Base-by-base conservation (phyloP, 1,284 basidiomycete genomes). In the Ganoderma meredithae region DNA sequence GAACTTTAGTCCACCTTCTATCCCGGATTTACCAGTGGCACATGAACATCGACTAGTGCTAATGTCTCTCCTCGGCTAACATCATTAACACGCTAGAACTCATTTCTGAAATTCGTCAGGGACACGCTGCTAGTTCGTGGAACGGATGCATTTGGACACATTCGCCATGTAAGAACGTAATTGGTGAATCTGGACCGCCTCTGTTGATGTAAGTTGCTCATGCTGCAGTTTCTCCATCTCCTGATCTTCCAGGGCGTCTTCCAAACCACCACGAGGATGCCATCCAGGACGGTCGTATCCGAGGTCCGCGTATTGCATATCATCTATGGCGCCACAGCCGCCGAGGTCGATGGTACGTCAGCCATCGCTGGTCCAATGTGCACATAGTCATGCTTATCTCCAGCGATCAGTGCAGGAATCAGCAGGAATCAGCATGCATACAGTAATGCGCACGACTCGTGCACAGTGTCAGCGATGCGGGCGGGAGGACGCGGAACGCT, bases 231-330 rank as follows among this genome's bases (percentile, higher is more conserved):
- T n/a, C 25, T 13, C 49, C 22, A 27, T 8, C 25, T 13, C 47
- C 22, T 25, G 9, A 31, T 17, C 52, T 33, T 55, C 27, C 13
- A 55, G 17, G 52, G 7, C 31, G 13, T 12, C 52, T 19, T 33
- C 27, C 52, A 17, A 55, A 33, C 52, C 52, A 33, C 52, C 52
- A 55, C 8, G 52, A 55, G 52, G 52, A 55, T 55, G 17, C 27
- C 52, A 17, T 55, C 8, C 31, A 2, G 15, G 27, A 33, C 15
- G 3, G 52, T 19, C 52, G 13, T 31, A 7, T 49, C 25, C 47
- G 12, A 49, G 47, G 22, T 49, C 47, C 47, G 22, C 22, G 25
- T 13, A 25, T 49, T 12, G 44, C 12, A 22, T 25, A 25, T 25
- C 47, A 33, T 55, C 27, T 19, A 33, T 55, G 52, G 27, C 52